Conservation (phyloP, 164 flowering plant species). For the Dillenia turbinata region DNA sequence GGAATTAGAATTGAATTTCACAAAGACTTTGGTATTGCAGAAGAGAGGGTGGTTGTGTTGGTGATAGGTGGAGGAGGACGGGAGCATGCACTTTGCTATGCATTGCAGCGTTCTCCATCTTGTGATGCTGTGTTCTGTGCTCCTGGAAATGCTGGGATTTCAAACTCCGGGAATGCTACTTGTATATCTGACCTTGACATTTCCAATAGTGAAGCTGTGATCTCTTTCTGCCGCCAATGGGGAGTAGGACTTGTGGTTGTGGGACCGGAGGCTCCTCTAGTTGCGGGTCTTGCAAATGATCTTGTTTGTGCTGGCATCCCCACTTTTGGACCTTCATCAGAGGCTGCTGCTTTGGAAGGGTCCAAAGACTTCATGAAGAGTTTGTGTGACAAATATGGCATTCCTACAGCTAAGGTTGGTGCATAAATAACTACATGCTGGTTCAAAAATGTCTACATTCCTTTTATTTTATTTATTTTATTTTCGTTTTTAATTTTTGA, state of each 20-base stretch:
- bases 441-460: not conserved
- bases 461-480: not conserved
- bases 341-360: conserved; percentile 98
- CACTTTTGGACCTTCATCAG: conserved; percentile 92
- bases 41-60: conserved; percentile 67
- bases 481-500: not conserved
- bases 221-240: conserved; percentile 67
- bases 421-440: not conserved
- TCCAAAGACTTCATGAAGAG: conserved; percentile 97
- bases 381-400: conserved; percentile 83
- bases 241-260: conserved; percentile 82
- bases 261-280: conserved; percentile 98
- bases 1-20: too few relatives aligned
- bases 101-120: conserved; percentile 76
- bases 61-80: conserved; percentile 98
- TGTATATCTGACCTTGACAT: conserved; percentile 74
- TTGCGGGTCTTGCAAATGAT: conserved; percentile 87
- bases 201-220: conserved; percentile 63
- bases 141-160: conserved; percentile 97
- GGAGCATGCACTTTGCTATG: conserved; percentile 94
- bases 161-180: conserved; percentile 78
- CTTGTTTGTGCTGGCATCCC: conserved; percentile 75
- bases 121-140: conserved; percentile 86
- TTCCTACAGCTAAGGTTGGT: conserved; percentile 92
- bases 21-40: conserved; percentile 10